phyloP scores from a whole-genome alignment of 352 stramenopile species.

The Plasmopara halstedii region DNA sequence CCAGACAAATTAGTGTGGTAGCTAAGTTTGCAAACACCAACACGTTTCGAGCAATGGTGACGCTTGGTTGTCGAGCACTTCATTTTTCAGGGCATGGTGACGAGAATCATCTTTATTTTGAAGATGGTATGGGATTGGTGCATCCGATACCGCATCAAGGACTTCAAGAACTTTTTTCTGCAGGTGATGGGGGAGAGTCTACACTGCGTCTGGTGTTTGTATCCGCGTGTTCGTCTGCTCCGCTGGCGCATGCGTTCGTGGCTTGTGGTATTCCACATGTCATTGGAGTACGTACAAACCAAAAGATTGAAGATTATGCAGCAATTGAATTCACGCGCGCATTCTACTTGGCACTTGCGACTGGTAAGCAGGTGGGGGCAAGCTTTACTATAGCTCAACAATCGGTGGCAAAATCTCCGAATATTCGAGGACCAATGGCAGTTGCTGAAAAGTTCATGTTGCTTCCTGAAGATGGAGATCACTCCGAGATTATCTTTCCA shows the following conservation, averaged over 20 bases:
- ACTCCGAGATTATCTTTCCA: slow-evolving; percentile 79
- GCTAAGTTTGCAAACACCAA: slow-evolving; percentile 93
- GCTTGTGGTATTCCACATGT: slow-evolving; percentile 87
- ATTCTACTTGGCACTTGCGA: slow-evolving; percentile 74
- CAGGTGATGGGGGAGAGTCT: slow-evolving; percentile 30
- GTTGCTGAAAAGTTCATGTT: slow-evolving; percentile 75
- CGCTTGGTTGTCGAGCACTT: slow-evolving; percentile 85
- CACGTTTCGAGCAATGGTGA: slow-evolving; percentile 88
- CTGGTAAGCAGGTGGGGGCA: slow-evolving; percentile 56
- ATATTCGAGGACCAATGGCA: slow-evolving; percentile 60
- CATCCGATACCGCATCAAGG: slow-evolving; percentile 67
- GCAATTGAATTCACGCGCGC: slow-evolving; percentile 81
- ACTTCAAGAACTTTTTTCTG: slow-evolving; percentile 63
- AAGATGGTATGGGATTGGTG: slow-evolving; percentile 85
- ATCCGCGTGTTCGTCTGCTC: slow-evolving; percentile 69
- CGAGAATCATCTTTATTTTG: slow-evolving; percentile 90
- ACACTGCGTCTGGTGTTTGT: slow-evolving; percentile 72
- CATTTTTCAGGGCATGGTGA: slow-evolving; percentile 95
- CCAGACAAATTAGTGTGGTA: slow-evolving; percentile 84
- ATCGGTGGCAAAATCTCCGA: slow-evolving; percentile 66
- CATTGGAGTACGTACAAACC: slow-evolving; percentile 78
- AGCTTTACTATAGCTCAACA: slow-evolving; percentile 74
- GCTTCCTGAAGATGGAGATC: slow-evolving; percentile 62
- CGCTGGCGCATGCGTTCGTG: slow-evolving; percentile 79
- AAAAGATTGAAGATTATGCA: slow-evolving; percentile 85